Conservation (phyloP, 805 yeast genomes). For the Deakozyma indianensis region DNA sequence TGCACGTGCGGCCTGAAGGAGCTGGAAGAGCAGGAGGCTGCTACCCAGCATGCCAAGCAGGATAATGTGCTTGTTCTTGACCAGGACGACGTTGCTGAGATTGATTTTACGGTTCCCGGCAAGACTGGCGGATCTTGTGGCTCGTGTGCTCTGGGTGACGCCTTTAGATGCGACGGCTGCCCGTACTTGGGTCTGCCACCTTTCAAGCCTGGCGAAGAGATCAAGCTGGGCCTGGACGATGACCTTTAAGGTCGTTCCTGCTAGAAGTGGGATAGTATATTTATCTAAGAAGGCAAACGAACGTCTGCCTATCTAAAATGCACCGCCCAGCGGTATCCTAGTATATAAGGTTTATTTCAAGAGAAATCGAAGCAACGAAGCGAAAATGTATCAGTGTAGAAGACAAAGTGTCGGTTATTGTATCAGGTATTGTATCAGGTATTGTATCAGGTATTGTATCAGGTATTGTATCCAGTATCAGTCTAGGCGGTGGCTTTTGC, state of each 20-base stretch:
- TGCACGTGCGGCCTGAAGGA: conserved; percentile 96
- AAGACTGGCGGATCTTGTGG: conserved; percentile 92
- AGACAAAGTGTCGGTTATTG: no score
- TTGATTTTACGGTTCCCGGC: conserved; percentile 93
- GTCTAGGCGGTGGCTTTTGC: no score
- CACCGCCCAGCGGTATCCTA: no score
- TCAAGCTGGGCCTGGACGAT: conserved; percentile 42
- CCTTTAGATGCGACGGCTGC: conserved; percentile 96
- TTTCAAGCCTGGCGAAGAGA: conserved; percentile 91
- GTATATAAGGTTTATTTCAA: no score
- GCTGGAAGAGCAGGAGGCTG: conserved; percentile 39
- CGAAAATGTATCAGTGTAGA: no score
- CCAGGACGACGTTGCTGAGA: conserved; percentile 66
- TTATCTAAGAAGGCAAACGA: no score
- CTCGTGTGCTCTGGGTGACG: conserved; percentile 94
- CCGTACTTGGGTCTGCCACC: conserved; percentile 97
- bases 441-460: no score
- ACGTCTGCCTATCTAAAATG: no score
- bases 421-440: no score
- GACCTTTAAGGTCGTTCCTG: conserved; percentile 10
- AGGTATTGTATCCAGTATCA: no score
- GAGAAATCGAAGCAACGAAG: no score
- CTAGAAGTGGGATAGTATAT: no score
- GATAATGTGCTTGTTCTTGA: conserved; percentile 44
- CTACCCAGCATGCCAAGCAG: conserved; percentile 34